Evolutionary conservation across 495 filamentous ascomycete genomes (phyloP).

Genomic region (Clavariopsis aquatica): DNA sequence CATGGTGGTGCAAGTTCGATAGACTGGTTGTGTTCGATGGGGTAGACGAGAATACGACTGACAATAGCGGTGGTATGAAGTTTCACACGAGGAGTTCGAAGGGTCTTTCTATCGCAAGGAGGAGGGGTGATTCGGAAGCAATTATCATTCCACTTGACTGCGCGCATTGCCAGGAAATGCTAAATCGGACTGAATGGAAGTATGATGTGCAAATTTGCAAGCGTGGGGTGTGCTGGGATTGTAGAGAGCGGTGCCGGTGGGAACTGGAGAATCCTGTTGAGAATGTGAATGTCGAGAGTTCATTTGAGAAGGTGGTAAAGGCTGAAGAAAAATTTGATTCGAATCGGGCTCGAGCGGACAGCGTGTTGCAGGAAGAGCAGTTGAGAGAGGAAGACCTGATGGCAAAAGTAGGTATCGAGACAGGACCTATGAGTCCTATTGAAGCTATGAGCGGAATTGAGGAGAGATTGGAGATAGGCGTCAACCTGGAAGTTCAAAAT

Average conservation of each 20-base stretch:
- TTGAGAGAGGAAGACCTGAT: constrained; percentile 14
- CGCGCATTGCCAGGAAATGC: constrained; percentile 27
- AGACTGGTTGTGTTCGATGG: constrained; percentile 30
- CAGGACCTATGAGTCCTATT: constrained; percentile 3
- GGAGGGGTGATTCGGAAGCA: constrained; percentile 19
- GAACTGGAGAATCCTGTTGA: constrained; percentile 7
- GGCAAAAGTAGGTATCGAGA: constrained; percentile 24
- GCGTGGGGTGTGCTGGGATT: constrained; percentile 31
- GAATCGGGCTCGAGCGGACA: constrained; percentile 18
- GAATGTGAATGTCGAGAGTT: neutral
- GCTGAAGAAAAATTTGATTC: neutral
- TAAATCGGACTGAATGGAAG: constrained; percentile 32
- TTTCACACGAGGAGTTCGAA: constrained; percentile 22
- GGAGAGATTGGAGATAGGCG: constrained; percentile 11
- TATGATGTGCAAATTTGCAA: constrained; percentile 32
- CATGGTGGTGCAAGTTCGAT: constrained; percentile 35
- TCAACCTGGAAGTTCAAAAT: neutral
- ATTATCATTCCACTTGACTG: constrained; percentile 33
- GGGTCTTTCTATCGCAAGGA: constrained; percentile 18
- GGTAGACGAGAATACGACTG: constrained; percentile 8
- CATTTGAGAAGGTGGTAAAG: neutral
- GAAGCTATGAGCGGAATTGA: constrained; percentile 16
- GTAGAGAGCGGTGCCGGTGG: constrained; percentile 27
- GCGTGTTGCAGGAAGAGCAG: constrained; percentile 20
- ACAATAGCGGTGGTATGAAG: constrained; percentile 1